These are phyloP conservation scores for Pseudopithomyces chartarum DNA, from an alignment of 2,329 filamentous ascomycete species.

Conservation along the genomic window DNA sequence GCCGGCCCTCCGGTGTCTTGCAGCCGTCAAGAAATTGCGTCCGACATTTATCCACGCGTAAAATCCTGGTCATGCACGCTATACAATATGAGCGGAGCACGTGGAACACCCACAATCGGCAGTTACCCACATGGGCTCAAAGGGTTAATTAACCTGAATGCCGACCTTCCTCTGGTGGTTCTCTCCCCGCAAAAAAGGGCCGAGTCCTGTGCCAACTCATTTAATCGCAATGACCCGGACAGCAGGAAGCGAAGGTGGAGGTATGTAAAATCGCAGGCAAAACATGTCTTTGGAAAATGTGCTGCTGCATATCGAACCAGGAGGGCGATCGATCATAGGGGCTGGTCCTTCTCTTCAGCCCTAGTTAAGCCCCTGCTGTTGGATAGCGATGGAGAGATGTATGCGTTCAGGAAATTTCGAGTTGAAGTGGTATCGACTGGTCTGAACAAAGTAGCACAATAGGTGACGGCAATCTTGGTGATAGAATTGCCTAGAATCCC, in stretches of 20 bases:
- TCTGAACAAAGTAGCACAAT: no score
- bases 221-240: background rate
- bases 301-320: no score
- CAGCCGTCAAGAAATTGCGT: slow-evolving; percentile 12
- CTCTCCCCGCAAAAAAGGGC: background rate
- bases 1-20: slow-evolving; percentile 4
- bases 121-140: background rate
- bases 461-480: no score
- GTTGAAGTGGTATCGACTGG: no score
- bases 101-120: background rate
- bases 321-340: no score
- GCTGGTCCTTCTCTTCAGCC: no score
- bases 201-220: background rate
- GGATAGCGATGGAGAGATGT: no score
- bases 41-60: slow-evolving; percentile 10
- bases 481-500: no score
- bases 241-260: background rate
- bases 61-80: slow-evolving; percentile 1
- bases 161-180: background rate
- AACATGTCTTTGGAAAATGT: no score
- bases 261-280: background rate
- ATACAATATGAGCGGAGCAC: slow-evolving; percentile 5
- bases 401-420: no score
- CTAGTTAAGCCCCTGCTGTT: no score
- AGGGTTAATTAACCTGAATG: background rate